Conservation (phyloP, 2,329 filamentous ascomycete genomes). For the Cladobotryum mycophilum region DNA sequence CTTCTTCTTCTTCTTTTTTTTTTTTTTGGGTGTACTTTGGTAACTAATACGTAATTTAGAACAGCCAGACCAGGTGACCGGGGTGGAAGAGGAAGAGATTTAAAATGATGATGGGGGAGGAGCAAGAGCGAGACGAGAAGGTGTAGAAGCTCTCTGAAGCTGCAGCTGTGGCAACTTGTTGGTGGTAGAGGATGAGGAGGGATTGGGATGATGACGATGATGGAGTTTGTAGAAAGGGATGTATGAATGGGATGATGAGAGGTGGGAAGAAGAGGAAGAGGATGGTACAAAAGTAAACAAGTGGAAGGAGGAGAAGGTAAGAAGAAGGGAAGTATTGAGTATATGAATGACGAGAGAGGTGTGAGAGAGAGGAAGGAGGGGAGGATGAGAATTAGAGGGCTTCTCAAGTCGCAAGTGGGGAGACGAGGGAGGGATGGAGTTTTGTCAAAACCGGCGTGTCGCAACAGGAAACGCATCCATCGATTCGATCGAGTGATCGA, state of each 20-base stretch:
- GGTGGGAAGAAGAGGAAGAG: not conserved
- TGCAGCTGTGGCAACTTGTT: too few relatives aligned
- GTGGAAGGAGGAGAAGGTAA: slow-evolving; percentile 2
- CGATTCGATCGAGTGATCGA: slow-evolving; percentile 31
- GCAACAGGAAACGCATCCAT: slow-evolving; percentile 26
- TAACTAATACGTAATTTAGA: too few relatives aligned
- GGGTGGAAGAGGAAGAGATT: too few relatives aligned
- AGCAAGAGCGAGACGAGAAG: too few relatives aligned
- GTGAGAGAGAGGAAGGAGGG: slow-evolving; percentile 6
- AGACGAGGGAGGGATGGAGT: slow-evolving; percentile 22
- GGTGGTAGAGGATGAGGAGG: not conserved
- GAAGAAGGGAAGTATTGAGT: slow-evolving; percentile 1
- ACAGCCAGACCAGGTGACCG: too few relatives aligned
- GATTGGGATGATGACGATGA: not conserved
- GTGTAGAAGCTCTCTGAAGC: too few relatives aligned
- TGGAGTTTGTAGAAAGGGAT: not conserved
- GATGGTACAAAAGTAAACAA: not conserved
- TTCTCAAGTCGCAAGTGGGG: slow-evolving; percentile 2
- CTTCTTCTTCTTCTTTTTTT: too few relatives aligned
- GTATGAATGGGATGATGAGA: not conserved
- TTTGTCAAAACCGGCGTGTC: slow-evolving; percentile 24
- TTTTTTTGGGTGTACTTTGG: too few relatives aligned
- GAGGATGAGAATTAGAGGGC: slow-evolving; percentile 6
- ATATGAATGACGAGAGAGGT: not conserved
- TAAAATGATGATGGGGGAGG: too few relatives aligned